phyloP scores from a whole-genome alignment of 2,329 filamentous ascomycete species.

The Ascochyta fabae region DNA sequence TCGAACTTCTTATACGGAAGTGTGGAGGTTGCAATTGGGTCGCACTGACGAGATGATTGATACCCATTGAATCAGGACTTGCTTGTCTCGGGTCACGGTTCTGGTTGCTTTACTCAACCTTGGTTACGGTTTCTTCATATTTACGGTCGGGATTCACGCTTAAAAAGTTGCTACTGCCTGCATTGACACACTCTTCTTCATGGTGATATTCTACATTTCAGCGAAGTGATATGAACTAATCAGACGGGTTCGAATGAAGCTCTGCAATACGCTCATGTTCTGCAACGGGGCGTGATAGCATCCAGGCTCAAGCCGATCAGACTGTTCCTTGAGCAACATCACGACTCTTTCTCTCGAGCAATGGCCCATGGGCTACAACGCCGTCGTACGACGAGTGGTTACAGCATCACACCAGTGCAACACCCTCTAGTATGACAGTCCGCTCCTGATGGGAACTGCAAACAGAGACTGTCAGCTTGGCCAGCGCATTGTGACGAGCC shows the following conservation, averaged over 20 bases:
- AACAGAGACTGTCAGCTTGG: conserved; percentile 13
- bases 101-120: conserved; percentile 27
- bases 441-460: neutral
- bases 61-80: conserved; percentile 50
- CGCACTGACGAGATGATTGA: conserved; percentile 48
- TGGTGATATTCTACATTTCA: neutral
- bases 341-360: neutral
- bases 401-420: neutral
- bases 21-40: conserved; percentile 28
- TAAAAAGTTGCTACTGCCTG: conserved; percentile 20
- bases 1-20: conserved; percentile 25
- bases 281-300: neutral
- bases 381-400: neutral
- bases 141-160: conserved; percentile 13
- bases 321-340: neutral
- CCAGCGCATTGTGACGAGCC: conserved; percentile 33
- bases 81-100: conserved; percentile 34
- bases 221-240: neutral
- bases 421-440: conserved; percentile 1
- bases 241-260: neutral
- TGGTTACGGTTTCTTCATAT: conserved; percentile 24
- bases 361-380: neutral
- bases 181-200: neutral
- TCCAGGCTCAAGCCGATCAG: neutral
- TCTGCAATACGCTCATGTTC: neutral